Evolutionary conservation across 768 basidiomycete genomes (phyloP), one percentile per base, ranked within the genome.

Genomic region (Russula sp.): DNA sequence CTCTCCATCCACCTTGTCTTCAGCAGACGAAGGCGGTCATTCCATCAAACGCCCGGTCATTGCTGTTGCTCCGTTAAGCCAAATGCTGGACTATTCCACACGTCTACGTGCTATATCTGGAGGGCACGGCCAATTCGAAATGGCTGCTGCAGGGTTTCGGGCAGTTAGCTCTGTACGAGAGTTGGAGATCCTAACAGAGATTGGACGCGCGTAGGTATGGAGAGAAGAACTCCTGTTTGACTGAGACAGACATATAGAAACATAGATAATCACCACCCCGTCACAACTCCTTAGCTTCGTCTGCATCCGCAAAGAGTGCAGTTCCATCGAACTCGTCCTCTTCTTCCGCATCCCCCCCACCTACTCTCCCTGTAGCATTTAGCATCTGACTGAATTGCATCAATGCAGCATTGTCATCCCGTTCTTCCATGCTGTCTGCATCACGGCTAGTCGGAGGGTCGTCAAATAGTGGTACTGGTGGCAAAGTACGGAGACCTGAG

Each of bases 61-160:
- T 61, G 90, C 86, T 10, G 65, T 84, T 35, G 89, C 87, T 20
- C 92, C 92, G 2, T 78, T 94, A n/a, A 88, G 85, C 68, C 81
- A 79, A 67, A 86, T 92, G 81, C 75, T 93, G 20, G 87, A 93
- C 71, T 94, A 89, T 67, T 86, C 88, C 9, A 86, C 78, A 49
- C 79, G 90, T 16, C 72, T 94, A 54, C 85, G 92, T 18, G 87
- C 92, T 1, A 72, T 93, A 41, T 87, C 89, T 1, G 92, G 88
- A 50, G 92, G 92, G 4, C 84, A 90, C 70, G 92, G 90, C 13
- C 70, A 77, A 18, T 93, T 93, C 67, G 90, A 93, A 69, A 88
- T 89, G 85, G 74, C 75, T 35, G 81, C 80, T 51, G 87, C 84
- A n/a, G 91, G 90, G 16, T 94, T 93, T 74, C 81, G 78, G 68